Base-by-base conservation (phyloP, 2,329 filamentous ascomycete genomes). In the Mariannaea elegans region DNA sequence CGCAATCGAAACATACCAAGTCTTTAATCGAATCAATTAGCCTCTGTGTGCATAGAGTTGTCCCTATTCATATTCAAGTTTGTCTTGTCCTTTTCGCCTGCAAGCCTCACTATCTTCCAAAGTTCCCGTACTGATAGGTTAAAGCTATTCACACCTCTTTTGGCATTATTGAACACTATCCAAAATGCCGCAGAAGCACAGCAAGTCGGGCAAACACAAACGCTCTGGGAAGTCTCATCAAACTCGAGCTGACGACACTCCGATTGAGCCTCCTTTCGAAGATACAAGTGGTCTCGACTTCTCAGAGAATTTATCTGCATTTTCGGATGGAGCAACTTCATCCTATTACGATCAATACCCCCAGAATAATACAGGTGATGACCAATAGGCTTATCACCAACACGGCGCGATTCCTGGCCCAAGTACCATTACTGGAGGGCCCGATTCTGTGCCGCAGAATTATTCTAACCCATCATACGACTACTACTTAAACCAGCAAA, bases 311-410 rank as follows among this genome's bases (percentile, higher is more conserved):
- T 27, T 27, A 5, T 27, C 24, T 27, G 6, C 24, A 9, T 9
- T 12, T 10, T 23, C 38, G n/a, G 49, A n/a, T n/a, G 18, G 27
- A 16, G 31, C 32, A 14, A 29, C n/a, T 8, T 54, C 24, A 32
- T 27, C 24, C 24, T 27, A 27, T 9, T 27, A 27, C 32, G 32
- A 36, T 36, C 10, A 36, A 13, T 36, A 36, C 7, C 32, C n/a
- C 59, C 61, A 63, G 34, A 61, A 48, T 44, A 49, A 49, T 59
- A 63, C 68, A 63, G 56, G 45, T 66, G 58, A 67, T 36, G 57
- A 50, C 56, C 65, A 61, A 8, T 70, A 70, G 67, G 63, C 60
- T 55, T 12, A 38, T 27, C 54, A 63, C 58, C 44, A 21, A n/a
- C 59, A 54, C 39, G 38, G 42, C 49, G 51, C 50, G 64, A 61